phyloP scores from a whole-genome alignment of 78 protist genomes.

The Dictyostelium discoideum region dicty_2.7 NC_007089.4:1016001-1016500 shows the following conservation, averaged over 20 bases:
- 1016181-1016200: conserved; percentile 81
- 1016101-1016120: conserved; percentile 55
- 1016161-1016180: conserved; percentile 39
- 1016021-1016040: not conserved
- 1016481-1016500: conserved; percentile 71
- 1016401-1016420: conserved; percentile 83
- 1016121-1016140: conserved; percentile 80
- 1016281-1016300: conserved; percentile 80
- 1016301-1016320: conserved; percentile 78
- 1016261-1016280: conserved; percentile 87
- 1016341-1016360: conserved; percentile 83
- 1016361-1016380: conserved; percentile 88
- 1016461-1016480: conserved; percentile 87
- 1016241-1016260: conserved; percentile 85
- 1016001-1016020: not conserved
- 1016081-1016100: not conserved
- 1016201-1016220: not conserved
- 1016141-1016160: conserved; percentile 37
- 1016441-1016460: conserved; percentile 75
- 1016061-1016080: not conserved
- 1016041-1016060: no score
- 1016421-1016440: conserved; percentile 76
- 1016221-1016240: conserved; percentile 43
- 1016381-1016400: conserved; percentile 89
- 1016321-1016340: conserved; percentile 80